Evolutionary conservation across 2,329 filamentous ascomycete genomes (phyloP).

Genomic region (Pseudogymnoascus sp.): DNA sequence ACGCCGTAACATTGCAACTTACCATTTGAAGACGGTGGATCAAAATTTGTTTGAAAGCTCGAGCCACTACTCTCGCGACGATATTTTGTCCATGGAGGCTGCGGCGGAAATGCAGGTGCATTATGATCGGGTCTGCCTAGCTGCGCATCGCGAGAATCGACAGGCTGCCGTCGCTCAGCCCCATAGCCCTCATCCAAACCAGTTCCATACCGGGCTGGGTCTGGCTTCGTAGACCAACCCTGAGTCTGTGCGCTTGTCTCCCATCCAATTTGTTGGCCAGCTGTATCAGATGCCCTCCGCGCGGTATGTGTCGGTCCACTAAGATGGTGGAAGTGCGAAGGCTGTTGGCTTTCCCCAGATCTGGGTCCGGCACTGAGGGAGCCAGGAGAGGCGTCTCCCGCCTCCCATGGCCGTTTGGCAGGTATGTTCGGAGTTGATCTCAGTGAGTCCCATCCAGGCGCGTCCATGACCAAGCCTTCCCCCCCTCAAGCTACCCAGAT

Average conservation of each 20-base stretch:
- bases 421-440: conserved; percentile 2
- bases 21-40: not conserved
- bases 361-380: not conserved
- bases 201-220: not conserved
- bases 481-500: not conserved
- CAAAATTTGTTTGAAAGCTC: not conserved
- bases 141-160: not conserved
- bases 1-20: not conserved
- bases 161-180: conserved; percentile 9
- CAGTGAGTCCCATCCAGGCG: conserved; percentile 7
- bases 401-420: not conserved
- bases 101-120: not conserved
- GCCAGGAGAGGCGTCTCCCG: not conserved
- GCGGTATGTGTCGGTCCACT: not conserved
- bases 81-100: conserved; percentile 1
- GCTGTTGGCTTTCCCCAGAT: not conserved
- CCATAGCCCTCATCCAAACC: not conserved
- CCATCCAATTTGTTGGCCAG: not conserved
- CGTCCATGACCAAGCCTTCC: not conserved
- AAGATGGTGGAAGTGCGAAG: not conserved
- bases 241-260: not conserved
- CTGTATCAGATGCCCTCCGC: not conserved
- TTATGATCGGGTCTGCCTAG: not conserved
- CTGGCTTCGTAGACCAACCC: not conserved
- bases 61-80: not conserved